Evolutionary conservation across 768 basidiomycete species (phyloP), one percentile per base, ranked within the genome.

Genomic region (Dendrothele bispora): DNA sequence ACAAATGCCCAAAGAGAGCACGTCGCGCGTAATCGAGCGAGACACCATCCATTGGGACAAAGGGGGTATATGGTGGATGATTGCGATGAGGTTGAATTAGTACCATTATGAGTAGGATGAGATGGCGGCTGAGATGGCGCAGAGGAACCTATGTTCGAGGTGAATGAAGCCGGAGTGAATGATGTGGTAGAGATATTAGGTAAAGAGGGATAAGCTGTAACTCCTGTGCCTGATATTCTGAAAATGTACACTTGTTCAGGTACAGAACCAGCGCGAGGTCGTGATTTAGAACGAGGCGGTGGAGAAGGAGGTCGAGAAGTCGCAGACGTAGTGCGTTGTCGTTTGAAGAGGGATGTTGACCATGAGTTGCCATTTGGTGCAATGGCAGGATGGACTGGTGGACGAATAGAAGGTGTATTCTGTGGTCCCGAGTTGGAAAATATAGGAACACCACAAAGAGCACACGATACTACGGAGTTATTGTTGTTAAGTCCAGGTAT

Each of bases 1-100:
- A 95, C 83, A 58, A 90, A 95, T 15, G 87, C 82, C 92, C 93
- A 97, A 12, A 95, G 69, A 4, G 85, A 86, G 64, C 92, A 95
- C n/a, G 93, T 91, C 29, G 86, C 76, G 11, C 93, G 82, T 17
- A 97, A 72, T 7, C 94, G 80, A 5, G 78, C 70, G 14, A 95
- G 72, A 62, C 93, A 95, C 86, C 92, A 95, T n/a, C 88, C 84
- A 15, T 79, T 80, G 10, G 78, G 70, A 58, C 93, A 97, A 2
- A 97, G 71, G 1, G 94, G 91, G 63, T 95, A 89, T 15, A 85
- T 74, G 25, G 75, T 64, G 50, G 42, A 59, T 42, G 57, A 61
- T 41, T 57, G 63, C 26, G 54, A 56, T 46, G 68, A 56, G 6
- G 40, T 8, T 7, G 37, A 18, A 10, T 21, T 27, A 8, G 29